Base-by-base conservation (phyloP, 1,139 yeast species). In the Hyphopichia buzzinii region DNA sequence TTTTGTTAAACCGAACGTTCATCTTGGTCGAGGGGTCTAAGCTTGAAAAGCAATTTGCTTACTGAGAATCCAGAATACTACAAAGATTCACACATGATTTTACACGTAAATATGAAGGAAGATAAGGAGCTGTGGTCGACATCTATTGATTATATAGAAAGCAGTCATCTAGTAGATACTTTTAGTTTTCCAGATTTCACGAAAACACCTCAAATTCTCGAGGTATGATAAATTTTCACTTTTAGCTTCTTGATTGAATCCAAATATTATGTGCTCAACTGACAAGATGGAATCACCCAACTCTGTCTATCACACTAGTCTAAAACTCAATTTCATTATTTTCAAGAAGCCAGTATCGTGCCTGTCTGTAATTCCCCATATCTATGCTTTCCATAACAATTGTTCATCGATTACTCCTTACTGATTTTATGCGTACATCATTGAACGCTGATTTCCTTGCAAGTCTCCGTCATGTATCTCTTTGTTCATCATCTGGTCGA, bases 101-200 rank as follows among this genome's bases (percentile, higher is more conserved):
- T 33, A 27, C 31, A 27, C 25, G 13, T 17, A 21, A 30, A 21
- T 21, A 30, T 13, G 24, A 31, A 17, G 24, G 19, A 26, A 26
- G 14, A 31, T 28, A 33, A 33, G 36, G 36, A 33, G 36, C 29
- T 28, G 29, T 25, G 15, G 27, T 13, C 26, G 35, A 21, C 27
- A 15, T 33, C 29, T 33, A 33, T 33, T 33, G 36, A 33, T 29
- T 33, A 33, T 24, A 33, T 29, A 33, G 36, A 33, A 33, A 33
- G 36, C 36, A 33, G 21, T 28, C 23, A 19, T 19, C 23, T 19
- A 19, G 6, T 6, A 19, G 23, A 19, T 10, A 17, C 8, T n/a
- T 25, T n/a, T 25, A n/a, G n/a, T n/a, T n/a, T n/a, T n/a, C n/a
- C n/a, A n/a, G n/a, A n/a, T n/a, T n/a, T n/a, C n/a, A n/a, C n/a